Evolutionary conservation across 805 yeast species (phyloP).

Genomic region (Candida caryicola): DNA sequence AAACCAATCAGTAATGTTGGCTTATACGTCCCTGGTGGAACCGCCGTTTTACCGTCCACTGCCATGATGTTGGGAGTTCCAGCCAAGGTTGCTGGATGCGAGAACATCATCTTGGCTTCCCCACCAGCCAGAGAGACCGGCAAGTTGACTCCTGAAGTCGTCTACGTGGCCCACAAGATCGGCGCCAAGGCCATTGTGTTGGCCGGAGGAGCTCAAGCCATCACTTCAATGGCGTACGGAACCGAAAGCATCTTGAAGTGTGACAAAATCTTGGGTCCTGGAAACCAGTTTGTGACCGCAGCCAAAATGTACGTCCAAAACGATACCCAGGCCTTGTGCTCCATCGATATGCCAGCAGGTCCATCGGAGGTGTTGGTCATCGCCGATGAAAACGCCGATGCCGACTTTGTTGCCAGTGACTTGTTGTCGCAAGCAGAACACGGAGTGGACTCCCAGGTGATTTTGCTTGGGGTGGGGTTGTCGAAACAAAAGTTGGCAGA

Average conservation of each 20-base stretch:
- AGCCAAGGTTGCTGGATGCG: slow-evolving; percentile 96
- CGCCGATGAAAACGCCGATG: slow-evolving; percentile 84
- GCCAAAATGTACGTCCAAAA: slow-evolving; percentile 98
- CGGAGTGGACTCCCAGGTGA: slow-evolving; percentile 97
- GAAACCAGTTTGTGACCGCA: slow-evolving; percentile 98
- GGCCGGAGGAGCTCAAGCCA: slow-evolving; percentile 99
- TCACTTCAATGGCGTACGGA: slow-evolving; percentile 98
- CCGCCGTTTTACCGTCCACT: slow-evolving; percentile 96
- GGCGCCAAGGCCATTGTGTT: slow-evolving; percentile 88
- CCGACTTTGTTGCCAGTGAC: slow-evolving; percentile 96
- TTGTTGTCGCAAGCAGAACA: slow-evolving; percentile 97
- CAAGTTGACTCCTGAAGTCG: slow-evolving; percentile 92
- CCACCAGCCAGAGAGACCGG: slow-evolving; percentile 93
- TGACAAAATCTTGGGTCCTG: slow-evolving; percentile 97
- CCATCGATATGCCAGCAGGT: slow-evolving; percentile 99
- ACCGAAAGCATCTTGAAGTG: slow-evolving; percentile 89
- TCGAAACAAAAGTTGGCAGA: slow-evolving; percentile 55
- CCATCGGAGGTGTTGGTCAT: slow-evolving; percentile 97
- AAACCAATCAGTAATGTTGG: slow-evolving; percentile 95
- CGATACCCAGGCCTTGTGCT: slow-evolving; percentile 90
- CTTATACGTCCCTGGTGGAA: slow-evolving; percentile 96
- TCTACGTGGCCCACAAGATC: slow-evolving; percentile 92
- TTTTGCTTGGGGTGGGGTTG: slow-evolving; percentile 78
- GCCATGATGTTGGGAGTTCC: slow-evolving; percentile 98
- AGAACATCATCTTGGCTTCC: slow-evolving; percentile 86